Percentiles rank a stretch among this genome's conserved stretches.
Evolutionary conservation across 1,139 yeast species (phyloP).

Genomic region (Zhuliangozyma parablackwelliae): DNA sequence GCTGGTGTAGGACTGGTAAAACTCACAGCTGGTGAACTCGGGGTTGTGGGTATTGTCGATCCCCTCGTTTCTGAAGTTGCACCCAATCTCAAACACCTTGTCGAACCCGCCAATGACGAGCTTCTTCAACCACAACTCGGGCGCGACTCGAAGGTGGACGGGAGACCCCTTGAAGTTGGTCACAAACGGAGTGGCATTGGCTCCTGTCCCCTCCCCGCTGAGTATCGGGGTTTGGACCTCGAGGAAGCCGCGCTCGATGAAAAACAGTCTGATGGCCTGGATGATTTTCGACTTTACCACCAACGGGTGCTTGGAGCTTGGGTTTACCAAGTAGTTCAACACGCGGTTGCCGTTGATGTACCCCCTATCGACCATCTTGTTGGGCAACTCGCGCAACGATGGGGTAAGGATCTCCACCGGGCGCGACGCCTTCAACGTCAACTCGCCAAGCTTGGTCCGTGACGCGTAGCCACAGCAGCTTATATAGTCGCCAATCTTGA

Average conservation of each 20-base stretch:
- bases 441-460: slow-evolving; percentile 69
- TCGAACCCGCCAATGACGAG: slow-evolving; percentile 82
- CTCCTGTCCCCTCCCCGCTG: slow-evolving; percentile 74
- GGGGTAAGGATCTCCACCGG: slow-evolving; percentile 59
- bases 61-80: slow-evolving; percentile 86
- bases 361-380: slow-evolving; percentile 48
- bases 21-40: slow-evolving; percentile 91
- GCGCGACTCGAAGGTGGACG: slow-evolving; percentile 79
- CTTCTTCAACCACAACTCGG: slow-evolving; percentile 89
- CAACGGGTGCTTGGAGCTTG: slow-evolving; percentile 44
- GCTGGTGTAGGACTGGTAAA: slow-evolving; percentile 75
- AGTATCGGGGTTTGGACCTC: slow-evolving; percentile 89
- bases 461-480: slow-evolving; percentile 68
- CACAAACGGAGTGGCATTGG: slow-evolving; percentile 78
- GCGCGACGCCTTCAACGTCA: slow-evolving; percentile 59
- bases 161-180: slow-evolving; percentile 48
- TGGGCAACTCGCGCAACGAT: slow-evolving; percentile 61
- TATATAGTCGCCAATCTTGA: slow-evolving; percentile 71
- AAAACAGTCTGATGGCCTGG: slow-evolving; percentile 51
- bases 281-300: slow-evolving; percentile 52
- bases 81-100: slow-evolving; percentile 81
- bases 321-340: slow-evolving; percentile 66
- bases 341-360: slow-evolving; percentile 67
- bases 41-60: slow-evolving; percentile 92
- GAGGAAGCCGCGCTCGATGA: slow-evolving; percentile 53